Conservation (phyloP, 78 protist genomes). For the Chrysochromulina parva region DNA sequence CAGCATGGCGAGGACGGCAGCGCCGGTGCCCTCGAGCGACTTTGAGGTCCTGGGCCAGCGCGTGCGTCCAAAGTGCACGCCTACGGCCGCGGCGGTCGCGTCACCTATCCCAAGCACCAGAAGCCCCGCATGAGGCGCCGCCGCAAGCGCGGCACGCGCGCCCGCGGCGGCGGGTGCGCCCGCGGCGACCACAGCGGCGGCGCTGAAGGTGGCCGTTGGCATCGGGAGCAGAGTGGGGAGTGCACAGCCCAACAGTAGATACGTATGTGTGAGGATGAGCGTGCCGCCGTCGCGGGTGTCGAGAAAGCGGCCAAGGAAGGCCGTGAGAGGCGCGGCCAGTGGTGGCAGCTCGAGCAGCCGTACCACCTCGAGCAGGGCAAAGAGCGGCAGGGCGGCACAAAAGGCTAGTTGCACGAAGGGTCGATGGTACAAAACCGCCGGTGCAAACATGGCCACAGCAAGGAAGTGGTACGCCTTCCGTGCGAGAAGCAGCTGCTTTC, state of each 20-base stretch:
- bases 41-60: conserved; percentile 64
- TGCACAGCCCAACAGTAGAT: conserved; percentile 79
- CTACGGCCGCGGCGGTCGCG: conserved; percentile 63
- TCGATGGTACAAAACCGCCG: conserved; percentile 27
- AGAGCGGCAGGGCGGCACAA: conserved; percentile 48
- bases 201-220: neutral
- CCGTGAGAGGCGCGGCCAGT: neutral
- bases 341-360: conserved; percentile 47
- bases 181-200: neutral
- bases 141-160: conserved; percentile 13
- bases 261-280: conserved; percentile 64
- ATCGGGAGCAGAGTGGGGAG: conserved; percentile 47
- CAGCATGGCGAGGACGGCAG: conserved; percentile 20
- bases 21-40: conserved; percentile 67
- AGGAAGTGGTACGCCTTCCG: conserved; percentile 75
- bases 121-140: neutral
- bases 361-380: conserved; percentile 54
- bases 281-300: conserved; percentile 71
- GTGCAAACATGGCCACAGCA: conserved; percentile 67
- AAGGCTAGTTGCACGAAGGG: conserved; percentile 38
- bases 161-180: conserved; percentile 28
- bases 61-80: conserved; percentile 51
- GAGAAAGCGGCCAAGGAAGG: conserved; percentile 46
- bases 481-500: neutral
- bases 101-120: conserved; percentile 58